phyloP scores from a whole-genome alignment of 176 grass and related monocot genomes.

The Secale cereale region DNA sequence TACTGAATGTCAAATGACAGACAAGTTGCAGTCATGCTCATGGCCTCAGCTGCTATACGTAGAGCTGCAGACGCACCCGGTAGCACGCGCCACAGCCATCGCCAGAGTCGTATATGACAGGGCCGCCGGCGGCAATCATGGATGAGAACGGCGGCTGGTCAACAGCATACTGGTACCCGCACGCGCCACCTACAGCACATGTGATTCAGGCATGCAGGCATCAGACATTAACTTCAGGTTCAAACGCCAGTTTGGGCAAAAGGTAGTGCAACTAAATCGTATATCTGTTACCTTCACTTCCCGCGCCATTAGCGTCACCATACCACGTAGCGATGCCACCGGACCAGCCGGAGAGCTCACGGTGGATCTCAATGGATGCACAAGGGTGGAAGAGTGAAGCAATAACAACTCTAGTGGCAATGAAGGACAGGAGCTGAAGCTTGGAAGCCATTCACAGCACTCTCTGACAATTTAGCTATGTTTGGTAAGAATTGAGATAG shows the following conservation, averaged over 20 bases:
- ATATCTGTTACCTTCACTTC: conserved; percentile 61
- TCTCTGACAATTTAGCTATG: neutral
- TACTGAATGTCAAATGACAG: conserved; percentile 10
- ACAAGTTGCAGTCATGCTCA: neutral
- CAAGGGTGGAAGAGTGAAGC: conserved; percentile 8
- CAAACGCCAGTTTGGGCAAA: neutral
- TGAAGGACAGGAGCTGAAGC: conserved; percentile 17
- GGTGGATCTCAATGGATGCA: conserved; percentile 16
- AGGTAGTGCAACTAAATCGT: neutral
- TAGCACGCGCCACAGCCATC: conserved; percentile 79
- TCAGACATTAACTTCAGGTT: neutral
- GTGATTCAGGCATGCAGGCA: neutral
- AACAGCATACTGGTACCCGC: conserved; percentile 74
- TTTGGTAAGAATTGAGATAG: neutral
- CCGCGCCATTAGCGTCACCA: conserved; percentile 48
- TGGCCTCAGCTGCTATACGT: neutral
- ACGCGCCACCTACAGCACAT: conserved; percentile 63
- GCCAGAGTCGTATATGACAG: conserved; percentile 65
- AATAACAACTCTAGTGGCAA: conserved; percentile 9
- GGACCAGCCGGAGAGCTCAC: conserved; percentile 47
- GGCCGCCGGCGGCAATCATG: conserved; percentile 77
- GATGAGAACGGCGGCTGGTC: conserved; percentile 63
- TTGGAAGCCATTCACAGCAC: conserved; percentile 39
- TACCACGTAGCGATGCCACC: conserved; percentile 75
- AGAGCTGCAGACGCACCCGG: conserved; percentile 35